These are phyloP conservation scores for Fusarium cicatricum DNA, from an alignment of 2,329 filamentous ascomycete species.

Conservation along the genomic window DNA sequence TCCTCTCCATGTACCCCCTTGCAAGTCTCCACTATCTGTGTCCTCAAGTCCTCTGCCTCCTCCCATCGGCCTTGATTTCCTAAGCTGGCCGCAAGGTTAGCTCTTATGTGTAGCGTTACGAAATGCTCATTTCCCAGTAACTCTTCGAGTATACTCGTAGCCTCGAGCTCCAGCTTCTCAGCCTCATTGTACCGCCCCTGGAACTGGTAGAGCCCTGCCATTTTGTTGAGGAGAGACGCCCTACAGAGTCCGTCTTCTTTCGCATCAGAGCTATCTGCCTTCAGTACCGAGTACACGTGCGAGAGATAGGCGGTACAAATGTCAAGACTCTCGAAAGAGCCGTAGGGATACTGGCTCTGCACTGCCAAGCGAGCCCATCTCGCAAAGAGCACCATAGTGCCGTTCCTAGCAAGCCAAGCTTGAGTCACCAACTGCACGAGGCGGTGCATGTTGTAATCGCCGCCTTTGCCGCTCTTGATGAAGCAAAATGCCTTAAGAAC, in stretches of 20 bases:
- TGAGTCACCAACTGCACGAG: conserved; percentile 47
- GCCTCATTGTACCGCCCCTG: background rate
- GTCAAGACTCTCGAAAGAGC: conserved; percentile 12
- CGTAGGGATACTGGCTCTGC: conserved; percentile 32
- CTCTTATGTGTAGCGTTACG: background rate
- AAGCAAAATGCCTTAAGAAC: conserved; percentile 45
- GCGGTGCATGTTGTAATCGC: conserved; percentile 44
- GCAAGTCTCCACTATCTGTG: background rate
- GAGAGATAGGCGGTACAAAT: conserved; percentile 37
- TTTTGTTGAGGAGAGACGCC: conserved; percentile 19
- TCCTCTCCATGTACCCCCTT: background rate
- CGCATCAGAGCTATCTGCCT: conserved; percentile 3
- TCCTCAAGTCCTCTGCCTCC: conserved; percentile 23
- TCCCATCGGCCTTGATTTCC: background rate
- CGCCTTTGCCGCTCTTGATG: conserved; percentile 21
- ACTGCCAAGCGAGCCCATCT: conserved; percentile 35
- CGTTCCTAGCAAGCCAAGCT: conserved; percentile 39
- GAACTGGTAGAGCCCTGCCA: background rate
- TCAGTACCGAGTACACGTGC: conserved; percentile 37
- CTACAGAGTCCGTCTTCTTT: conserved; percentile 10
- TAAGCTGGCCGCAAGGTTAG: conserved; percentile 4
- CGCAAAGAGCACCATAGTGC: conserved; percentile 13
- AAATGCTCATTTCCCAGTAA: conserved; percentile 6
- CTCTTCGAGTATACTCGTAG: fast-evolving
- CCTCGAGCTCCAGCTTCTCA: background rate